Percentiles rank a stretch among this genome's conserved stretches.
Conservation (phyloP, 768 basidiomycete species). For the Hypholoma fasciculare region DNA sequence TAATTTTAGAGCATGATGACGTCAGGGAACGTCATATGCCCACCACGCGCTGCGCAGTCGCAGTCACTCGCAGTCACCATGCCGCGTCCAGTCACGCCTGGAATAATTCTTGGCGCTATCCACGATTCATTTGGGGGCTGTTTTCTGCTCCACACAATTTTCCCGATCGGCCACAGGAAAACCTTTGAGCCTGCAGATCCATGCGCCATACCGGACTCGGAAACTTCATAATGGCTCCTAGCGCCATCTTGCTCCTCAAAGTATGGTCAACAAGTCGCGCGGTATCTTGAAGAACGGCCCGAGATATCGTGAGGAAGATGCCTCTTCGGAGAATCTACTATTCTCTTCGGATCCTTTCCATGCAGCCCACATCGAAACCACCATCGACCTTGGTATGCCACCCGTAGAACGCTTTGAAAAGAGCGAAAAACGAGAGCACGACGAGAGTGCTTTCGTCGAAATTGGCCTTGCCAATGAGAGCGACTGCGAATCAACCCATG, state of each 20-base stretch:
- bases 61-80: too few species aligned
- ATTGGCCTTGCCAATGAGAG: constrained; percentile 17
- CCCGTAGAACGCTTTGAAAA: background rate
- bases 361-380: background rate
- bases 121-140: background rate
- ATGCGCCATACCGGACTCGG: background rate
- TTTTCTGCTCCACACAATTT: constrained; percentile 17
- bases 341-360: background rate
- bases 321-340: background rate
- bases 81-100: background rate
- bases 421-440: constrained; percentile 3
- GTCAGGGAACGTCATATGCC: background rate
- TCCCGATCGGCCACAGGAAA: constrained; percentile 1
- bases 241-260: background rate
- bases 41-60: background rate
- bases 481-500: constrained; percentile 14
- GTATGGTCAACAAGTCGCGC: constrained; percentile 5
- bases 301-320: background rate
- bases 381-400: constrained; percentile 3
- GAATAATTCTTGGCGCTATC: background rate
- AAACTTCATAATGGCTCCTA: background rate
- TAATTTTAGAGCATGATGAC: background rate
- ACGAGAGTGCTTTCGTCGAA: constrained; percentile 14
- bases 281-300: constrained; percentile 18
- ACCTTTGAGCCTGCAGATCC: background rate